phyloP scores from a whole-genome alignment of 2,329 filamentous ascomycete genomes.

The Neopestalotiopsis sp. region DNA sequence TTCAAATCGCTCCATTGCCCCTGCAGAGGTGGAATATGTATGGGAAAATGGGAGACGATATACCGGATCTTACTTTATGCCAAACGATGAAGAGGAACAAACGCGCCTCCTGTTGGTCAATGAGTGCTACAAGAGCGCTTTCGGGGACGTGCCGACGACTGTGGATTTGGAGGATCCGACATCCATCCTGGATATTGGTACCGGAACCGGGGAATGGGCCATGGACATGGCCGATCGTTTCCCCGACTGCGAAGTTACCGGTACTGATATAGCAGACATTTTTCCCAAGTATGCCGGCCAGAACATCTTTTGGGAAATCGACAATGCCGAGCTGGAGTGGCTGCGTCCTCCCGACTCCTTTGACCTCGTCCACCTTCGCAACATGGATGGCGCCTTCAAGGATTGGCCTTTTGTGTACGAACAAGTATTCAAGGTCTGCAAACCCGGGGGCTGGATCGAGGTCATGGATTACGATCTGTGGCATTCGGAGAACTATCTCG shows the following conservation, averaged over 20 bases:
- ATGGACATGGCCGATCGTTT: constrained; percentile 60
- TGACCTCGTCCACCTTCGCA: constrained; percentile 62
- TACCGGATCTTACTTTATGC: constrained; percentile 68
- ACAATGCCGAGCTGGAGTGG: constrained; percentile 65
- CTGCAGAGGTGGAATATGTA: constrained; percentile 59
- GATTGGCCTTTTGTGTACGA: constrained; percentile 62
- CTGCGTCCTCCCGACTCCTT: constrained; percentile 56
- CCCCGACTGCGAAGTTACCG: constrained; percentile 61
- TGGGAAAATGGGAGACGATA: constrained; percentile 68
- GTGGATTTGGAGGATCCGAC: constrained; percentile 46
- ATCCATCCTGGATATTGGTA: constrained; percentile 63
- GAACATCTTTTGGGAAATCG: constrained; percentile 65
- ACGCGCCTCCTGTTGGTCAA: constrained; percentile 66
- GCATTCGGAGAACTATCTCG: constrained; percentile 41
- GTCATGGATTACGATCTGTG: constrained; percentile 58
- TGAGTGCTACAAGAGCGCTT: constrained; percentile 63
- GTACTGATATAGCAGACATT: constrained; percentile 64
- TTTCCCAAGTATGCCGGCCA: constrained; percentile 61
- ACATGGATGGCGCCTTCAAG: constrained; percentile 60
- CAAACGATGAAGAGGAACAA: constrained; percentile 70
- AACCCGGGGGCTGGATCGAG: constrained; percentile 64
- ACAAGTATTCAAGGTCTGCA: constrained; percentile 57
- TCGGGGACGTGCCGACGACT: constrained; percentile 51
- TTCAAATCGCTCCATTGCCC: constrained; percentile 55
- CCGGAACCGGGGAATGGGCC: constrained; percentile 60